Evolutionary conservation across 1,284 basidiomycete species (phyloP), one percentile per base, ranked within the genome.

Genomic region (Serendipita sp.): DNA sequence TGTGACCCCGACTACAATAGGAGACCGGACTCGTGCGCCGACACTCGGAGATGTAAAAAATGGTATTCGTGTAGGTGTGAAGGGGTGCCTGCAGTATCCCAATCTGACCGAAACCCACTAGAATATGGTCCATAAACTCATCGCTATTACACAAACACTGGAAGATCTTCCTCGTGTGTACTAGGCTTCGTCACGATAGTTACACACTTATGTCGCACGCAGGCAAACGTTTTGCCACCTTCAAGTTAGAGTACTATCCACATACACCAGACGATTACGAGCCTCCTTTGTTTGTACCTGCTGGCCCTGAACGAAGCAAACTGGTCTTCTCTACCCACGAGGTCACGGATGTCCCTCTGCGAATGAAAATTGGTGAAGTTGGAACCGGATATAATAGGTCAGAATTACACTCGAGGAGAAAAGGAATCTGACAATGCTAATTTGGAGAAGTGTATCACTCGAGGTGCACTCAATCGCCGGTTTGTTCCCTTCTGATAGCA

Each of bases 211-310:
- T 29, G 22, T 35, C n/a, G 58, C 17, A 29, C 32, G 38, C 66
- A 91, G 88, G 82, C 69, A 84, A 82, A 58, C 83, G 88, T 38
- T 92, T 79, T 69, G 87, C 87, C 26, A 87, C 84, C n/a, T 87
- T 91, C 74, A 91, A 91, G 69, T 73, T 88, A 13, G 87, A 86
- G 68, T 92, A 90, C 70, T 84, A 82, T 22, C 82, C 87, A 45
- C 76, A 82, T 22, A 84, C 88, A 3, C 90, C 89, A 0, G 74
- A 78, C 3, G 82, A 87, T 61, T 90, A 90, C 66, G 87, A 90
- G 70, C 88, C 88, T 3, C 84, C 84, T 0, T 76, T 85, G 71
- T 90, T 90, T 69, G 78, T 79, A 62, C 72, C 84, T 4, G 87
- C 83, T 0, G 85, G 90, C 69, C 72, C 73, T 8, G 76, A 83